Conservation (phyloP, 495 filamentous ascomycete species). For the Hyaloscypha bicolor region DNA sequence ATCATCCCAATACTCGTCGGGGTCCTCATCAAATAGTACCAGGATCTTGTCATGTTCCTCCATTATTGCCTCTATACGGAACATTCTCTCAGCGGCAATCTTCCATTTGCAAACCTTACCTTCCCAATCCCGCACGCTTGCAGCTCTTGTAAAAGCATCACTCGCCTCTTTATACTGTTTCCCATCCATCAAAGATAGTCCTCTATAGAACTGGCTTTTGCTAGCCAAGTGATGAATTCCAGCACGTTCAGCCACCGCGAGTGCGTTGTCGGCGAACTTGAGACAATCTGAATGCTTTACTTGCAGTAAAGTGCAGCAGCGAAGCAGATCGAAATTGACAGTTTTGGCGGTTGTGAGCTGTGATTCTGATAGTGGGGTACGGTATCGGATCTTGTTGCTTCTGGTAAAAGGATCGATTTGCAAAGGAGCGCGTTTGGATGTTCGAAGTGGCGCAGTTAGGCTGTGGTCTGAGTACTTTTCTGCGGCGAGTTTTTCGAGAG, state of each 20-base stretch:
- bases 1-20: neutral
- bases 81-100: neutral
- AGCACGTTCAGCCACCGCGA: neutral
- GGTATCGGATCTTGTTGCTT: too few relatives aligned
- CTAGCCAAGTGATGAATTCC: slow-evolving; percentile 8
- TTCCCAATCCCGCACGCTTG: slow-evolving; percentile 9
- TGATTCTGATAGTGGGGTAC: too few relatives aligned
- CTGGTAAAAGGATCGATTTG: too few relatives aligned
- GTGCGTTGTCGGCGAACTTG: slow-evolving; percentile 13
- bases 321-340: slow-evolving; percentile 19
- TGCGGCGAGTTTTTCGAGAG: too few relatives aligned
- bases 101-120: neutral
- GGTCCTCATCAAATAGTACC: neutral
- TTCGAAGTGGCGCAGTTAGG: too few relatives aligned
- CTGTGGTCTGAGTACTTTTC: too few relatives aligned
- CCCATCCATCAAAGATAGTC: slow-evolving; percentile 9
- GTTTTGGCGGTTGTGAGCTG: too few relatives aligned
- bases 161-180: slow-evolving; percentile 20
- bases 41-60: neutral
- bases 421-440: too few relatives aligned
- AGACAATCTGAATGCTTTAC: slow-evolving; percentile 1
- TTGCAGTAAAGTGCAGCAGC: slow-evolving; percentile 13
- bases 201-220: slow-evolving; percentile 22
- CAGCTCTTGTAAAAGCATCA: slow-evolving; percentile 16
- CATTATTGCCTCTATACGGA: neutral